Conservation (phyloP, 352 stramenopile species). For the Pythium folliculosum region DNA sequence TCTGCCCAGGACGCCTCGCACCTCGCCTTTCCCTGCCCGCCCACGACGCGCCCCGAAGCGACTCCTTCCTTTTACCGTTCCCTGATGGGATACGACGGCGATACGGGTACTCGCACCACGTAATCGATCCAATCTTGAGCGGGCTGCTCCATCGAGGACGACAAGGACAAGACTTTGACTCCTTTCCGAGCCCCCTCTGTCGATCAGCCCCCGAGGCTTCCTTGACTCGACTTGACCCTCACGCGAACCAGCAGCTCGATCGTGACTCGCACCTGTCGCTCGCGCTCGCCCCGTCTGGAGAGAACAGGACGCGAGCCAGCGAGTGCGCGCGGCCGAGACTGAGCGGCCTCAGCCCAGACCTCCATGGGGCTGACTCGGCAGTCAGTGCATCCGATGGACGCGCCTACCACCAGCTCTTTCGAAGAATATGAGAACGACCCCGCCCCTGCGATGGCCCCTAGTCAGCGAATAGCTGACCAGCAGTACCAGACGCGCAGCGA, state of each 20-base stretch:
- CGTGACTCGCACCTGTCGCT: background rate
- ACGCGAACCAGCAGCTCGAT: background rate
- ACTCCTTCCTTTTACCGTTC: background rate
- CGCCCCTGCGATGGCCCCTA: constrained; percentile 9
- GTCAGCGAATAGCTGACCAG: constrained; percentile 37
- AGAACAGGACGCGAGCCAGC: constrained; percentile 14
- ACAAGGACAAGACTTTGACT: background rate
- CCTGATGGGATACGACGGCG: constrained; percentile 19
- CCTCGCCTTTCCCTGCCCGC: no score
- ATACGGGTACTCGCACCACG: constrained; percentile 5
- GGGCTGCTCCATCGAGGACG: constrained; percentile 7
- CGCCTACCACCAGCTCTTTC: constrained; percentile 25
- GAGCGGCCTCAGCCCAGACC: constrained; percentile 1
- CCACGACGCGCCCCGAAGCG: background rate
- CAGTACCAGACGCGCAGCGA: constrained; percentile 23
- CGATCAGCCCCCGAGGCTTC: background rate
- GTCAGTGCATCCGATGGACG: constrained; percentile 68
- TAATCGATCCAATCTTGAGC: constrained; percentile 1
- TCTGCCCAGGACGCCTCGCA: background rate
- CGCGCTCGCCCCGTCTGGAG: constrained; percentile 8
- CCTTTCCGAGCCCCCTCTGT: background rate
- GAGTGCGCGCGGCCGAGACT: constrained; percentile 4
- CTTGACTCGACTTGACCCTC: background rate
- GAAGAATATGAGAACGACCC: constrained; percentile 34
- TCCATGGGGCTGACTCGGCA: constrained; percentile 64